Evolutionary conservation across 305 asterid species (phyloP).

Genomic region (Fraxinus albicans): DNA sequence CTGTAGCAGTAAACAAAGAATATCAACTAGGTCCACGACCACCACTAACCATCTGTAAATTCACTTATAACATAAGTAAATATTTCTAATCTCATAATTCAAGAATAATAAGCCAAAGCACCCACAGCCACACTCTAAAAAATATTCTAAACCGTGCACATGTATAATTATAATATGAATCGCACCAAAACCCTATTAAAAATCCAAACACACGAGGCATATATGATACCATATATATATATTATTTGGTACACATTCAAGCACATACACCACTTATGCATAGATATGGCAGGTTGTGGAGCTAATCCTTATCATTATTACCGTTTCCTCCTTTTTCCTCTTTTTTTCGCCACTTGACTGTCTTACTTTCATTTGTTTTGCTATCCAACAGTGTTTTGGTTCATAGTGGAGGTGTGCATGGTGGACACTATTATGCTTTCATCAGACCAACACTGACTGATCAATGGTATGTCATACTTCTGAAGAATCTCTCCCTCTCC

Average conservation of each 20-base stretch:
- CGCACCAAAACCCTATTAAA: not conserved
- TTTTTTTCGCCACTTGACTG: not conserved
- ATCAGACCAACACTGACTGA: slow-evolving; percentile 44
- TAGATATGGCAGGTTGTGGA: not conserved
- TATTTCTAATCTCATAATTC: not conserved
- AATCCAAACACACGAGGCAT: not conserved
- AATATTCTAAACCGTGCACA: not conserved
- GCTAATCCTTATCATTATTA: not conserved
- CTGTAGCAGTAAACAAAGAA: not conserved
- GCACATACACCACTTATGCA: not conserved
- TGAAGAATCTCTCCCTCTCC: not conserved
- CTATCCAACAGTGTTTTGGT: slow-evolving; percentile 38
- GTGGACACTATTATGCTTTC: slow-evolving; percentile 66
- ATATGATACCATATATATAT: not conserved
- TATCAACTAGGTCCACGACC: not conserved
- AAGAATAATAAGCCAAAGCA: not conserved
- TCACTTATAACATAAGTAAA: not conserved
- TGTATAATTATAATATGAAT: not conserved
- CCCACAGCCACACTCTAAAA: not conserved
- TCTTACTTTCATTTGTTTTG: not conserved
- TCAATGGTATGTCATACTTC: slow-evolving; percentile 34
- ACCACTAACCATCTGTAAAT: not conserved
- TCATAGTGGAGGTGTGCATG: slow-evolving; percentile 47
- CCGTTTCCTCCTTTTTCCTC: not conserved
- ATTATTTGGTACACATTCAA: not conserved